phyloP scores from a whole-genome alignment of 2,329 filamentous ascomycete species.

The Clarireedia homoeocarpa region DNA sequence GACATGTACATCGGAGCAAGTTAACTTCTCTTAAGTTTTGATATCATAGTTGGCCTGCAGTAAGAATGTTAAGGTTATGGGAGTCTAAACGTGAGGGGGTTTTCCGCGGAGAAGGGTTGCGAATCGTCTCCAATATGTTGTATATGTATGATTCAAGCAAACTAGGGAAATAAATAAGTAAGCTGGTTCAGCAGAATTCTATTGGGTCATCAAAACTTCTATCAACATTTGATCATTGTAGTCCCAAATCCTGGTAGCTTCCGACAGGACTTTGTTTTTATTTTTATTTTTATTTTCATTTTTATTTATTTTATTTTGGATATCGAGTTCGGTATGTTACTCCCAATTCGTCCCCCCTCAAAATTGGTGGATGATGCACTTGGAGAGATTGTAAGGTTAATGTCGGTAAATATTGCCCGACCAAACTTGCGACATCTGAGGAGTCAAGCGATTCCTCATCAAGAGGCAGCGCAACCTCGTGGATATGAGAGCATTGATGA shows the following conservation, averaged over 20 bases:
- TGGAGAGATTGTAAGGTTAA: background rate
- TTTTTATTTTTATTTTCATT: no score
- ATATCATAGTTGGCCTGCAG: background rate
- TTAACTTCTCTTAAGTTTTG: background rate
- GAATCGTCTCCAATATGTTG: background rate
- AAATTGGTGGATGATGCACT: background rate
- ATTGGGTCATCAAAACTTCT: background rate
- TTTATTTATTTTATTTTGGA: background rate
- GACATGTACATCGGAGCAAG: background rate
- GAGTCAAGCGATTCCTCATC: background rate
- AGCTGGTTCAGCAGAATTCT: background rate
- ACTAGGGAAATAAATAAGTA: conserved; percentile 2
- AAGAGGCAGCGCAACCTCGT: background rate
- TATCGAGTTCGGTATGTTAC: background rate
- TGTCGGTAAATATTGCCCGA: background rate
- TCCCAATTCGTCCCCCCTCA: background rate
- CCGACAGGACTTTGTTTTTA: background rate
- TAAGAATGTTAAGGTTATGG: background rate
- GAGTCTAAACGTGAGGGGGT: background rate
- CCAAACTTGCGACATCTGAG: background rate
- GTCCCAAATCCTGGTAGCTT: conserved; percentile 1
- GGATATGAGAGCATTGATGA: background rate
- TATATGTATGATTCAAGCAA: background rate
- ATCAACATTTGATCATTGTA: background rate
- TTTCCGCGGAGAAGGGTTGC: background rate